Percentiles rank a stretch among this genome's conserved stretches.
Evolutionary conservation across 2,329 filamentous ascomycete genomes (phyloP).

Genomic region (Parastagonospora avenae): DNA sequence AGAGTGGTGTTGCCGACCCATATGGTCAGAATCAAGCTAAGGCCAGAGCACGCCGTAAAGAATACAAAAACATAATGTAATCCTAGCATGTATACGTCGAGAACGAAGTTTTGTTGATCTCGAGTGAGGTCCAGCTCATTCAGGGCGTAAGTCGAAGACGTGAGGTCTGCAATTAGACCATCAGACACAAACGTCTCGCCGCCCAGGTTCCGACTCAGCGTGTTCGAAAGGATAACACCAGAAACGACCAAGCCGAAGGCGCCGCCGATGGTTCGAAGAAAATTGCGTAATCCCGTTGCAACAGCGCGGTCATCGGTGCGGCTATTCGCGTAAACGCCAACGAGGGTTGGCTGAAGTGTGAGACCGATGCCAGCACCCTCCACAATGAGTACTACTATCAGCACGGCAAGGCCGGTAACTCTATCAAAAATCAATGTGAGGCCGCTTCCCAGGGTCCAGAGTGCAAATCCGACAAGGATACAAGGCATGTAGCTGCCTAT

Average conservation of each 20-base stretch:
- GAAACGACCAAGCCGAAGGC: conserved; percentile 62
- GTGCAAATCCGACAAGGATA: conserved; percentile 42
- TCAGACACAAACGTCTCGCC: conserved; percentile 14
- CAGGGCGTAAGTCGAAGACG: conserved; percentile 27
- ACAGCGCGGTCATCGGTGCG: conserved; percentile 64
- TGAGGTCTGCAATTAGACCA: conserved; percentile 16
- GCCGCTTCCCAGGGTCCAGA: conserved; percentile 60
- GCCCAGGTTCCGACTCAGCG: conserved; percentile 13
- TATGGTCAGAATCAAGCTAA: conserved; percentile 20
- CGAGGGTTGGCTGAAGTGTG: conserved; percentile 59
- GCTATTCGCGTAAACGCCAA: conserved; percentile 59
- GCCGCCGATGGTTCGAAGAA: conserved; percentile 64
- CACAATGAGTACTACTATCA: conserved; percentile 58
- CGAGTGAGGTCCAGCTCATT: conserved; percentile 13
- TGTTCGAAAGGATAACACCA: conserved; percentile 23
- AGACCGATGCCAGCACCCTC: conserved; percentile 56
- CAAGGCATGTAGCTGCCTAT: conserved; percentile 25
- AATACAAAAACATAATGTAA: conserved; percentile 26
- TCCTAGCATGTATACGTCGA: conserved; percentile 23
- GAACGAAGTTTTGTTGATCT: conserved; percentile 10
- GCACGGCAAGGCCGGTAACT: conserved; percentile 50
- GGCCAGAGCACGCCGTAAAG: conserved; percentile 19
- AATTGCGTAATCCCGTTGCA: conserved; percentile 66
- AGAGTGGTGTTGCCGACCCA: conserved; percentile 29
- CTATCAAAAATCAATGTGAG: conserved; percentile 58